A percentile compares a stretch with the other conserved stretches of the same genome.
These are phyloP conservation scores for Solanum verrucosum DNA, from an alignment of 257 asterid genomes.

Conservation along the genomic window DNA sequence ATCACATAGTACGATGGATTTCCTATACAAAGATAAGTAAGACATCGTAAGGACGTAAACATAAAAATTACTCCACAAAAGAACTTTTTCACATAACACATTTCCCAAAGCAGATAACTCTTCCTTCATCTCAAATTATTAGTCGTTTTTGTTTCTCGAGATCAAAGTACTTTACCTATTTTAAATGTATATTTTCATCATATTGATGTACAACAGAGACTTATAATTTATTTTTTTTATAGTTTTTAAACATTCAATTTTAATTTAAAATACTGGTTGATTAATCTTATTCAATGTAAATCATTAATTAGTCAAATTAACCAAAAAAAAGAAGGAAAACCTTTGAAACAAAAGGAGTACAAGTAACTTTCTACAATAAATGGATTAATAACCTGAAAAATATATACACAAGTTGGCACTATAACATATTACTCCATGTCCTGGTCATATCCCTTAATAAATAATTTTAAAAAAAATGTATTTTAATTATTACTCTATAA, in stretches of 20 bases:
- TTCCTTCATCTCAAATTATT: too few relatives aligned
- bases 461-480: too few relatives aligned
- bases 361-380: background rate
- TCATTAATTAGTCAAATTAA: background rate
- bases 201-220: too few relatives aligned
- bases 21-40: constrained; percentile 20
- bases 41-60: background rate
- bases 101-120: too few relatives aligned
- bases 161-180: too few relatives aligned
- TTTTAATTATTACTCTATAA: background rate
- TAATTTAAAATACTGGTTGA: background rate
- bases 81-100: too few relatives aligned
- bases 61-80: background rate
- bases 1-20: constrained; percentile 47
- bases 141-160: too few relatives aligned
- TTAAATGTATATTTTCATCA: too few relatives aligned
- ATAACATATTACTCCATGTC: background rate
- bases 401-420: background rate
- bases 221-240: too few relatives aligned
- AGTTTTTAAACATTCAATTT: background rate
- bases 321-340: background rate
- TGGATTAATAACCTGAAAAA: too few relatives aligned
- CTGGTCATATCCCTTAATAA: background rate
- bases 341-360: background rate
- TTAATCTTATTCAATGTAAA: background rate